phyloP scores from a whole-genome alignment of 1,284 basidiomycete genomes.

The Peniophora sp. region DNA sequence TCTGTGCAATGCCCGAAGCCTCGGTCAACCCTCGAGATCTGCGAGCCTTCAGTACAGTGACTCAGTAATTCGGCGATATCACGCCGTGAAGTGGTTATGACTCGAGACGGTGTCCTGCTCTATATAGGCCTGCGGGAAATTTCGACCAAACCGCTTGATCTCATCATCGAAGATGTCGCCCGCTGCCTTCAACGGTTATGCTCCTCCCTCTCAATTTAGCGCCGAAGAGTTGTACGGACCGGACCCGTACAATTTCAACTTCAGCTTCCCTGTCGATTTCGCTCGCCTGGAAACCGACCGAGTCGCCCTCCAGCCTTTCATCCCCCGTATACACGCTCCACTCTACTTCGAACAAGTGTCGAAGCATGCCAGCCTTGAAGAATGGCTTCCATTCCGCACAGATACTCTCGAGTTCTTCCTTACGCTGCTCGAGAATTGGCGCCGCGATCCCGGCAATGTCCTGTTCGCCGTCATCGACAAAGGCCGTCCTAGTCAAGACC shows the following conservation, averaged over 20 bases:
- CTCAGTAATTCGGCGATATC: no score
- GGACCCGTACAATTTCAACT: slow-evolving; percentile 22
- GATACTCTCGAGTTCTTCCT: slow-evolving; percentile 6
- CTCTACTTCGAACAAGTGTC: slow-evolving; percentile 16
- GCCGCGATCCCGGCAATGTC: slow-evolving; percentile 8
- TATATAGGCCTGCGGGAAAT: no score
- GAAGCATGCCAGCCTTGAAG: slow-evolving; percentile 11
- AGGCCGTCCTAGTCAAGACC: slow-evolving; percentile 16
- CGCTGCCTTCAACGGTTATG: slow-evolving; percentile 4
- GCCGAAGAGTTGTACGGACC: slow-evolving; percentile 7
- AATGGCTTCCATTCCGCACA: slow-evolving; percentile 10
- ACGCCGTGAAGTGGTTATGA: no score
- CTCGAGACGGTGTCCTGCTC: no score
- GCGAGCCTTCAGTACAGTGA: no score
- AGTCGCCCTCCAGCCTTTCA: slow-evolving; percentile 32
- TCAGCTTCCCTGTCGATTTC: slow-evolving; percentile 23
- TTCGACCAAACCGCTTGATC: no score
- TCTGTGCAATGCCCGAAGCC: no score
- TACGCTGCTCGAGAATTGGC: slow-evolving; percentile 9
- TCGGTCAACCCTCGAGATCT: no score
- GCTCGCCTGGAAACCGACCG: slow-evolving; percentile 25
- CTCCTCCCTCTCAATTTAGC: background rate
- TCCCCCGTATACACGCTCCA: slow-evolving; percentile 24
- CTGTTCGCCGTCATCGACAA: slow-evolving; percentile 34
- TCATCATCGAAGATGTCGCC: background rate